Conservation (phyloP, 116 monocot genomes). For the Phalaenopsis hybrid region DNA sequence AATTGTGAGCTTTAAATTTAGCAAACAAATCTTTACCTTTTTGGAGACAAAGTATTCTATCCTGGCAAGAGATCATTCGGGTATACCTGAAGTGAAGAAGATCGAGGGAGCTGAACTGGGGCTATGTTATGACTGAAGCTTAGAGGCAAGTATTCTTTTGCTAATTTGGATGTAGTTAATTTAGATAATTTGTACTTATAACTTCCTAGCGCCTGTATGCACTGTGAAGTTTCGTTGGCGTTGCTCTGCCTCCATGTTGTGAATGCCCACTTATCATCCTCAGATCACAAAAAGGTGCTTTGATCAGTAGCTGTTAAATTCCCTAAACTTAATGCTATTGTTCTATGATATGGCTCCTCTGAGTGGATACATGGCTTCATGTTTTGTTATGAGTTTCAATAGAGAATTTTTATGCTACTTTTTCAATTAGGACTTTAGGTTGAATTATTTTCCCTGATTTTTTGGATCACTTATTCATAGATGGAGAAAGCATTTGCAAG, state of each 20-base stretch:
- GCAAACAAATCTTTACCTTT: not conserved
- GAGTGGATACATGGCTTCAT: not conserved
- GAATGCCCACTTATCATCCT: not conserved
- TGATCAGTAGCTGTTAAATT: not conserved
- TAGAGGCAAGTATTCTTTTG: constrained; percentile 32
- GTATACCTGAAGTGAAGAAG: constrained; percentile 21
- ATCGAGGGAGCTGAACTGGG: constrained; percentile 15
- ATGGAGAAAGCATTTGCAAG: not conserved
- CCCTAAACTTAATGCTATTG: not conserved
- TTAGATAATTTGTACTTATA: constrained; percentile 3
- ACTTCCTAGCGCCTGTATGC: not conserved
- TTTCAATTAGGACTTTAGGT: not conserved
- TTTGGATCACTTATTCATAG: not conserved
- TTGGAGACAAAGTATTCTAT: not conserved
- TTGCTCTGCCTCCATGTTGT: not conserved
- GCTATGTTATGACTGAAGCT: not conserved
- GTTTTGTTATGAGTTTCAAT: not conserved
- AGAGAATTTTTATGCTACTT: not conserved
- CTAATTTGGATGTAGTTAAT: constrained; percentile 9
- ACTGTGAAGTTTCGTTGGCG: constrained; percentile 1
- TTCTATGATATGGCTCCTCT: constrained; percentile 4
- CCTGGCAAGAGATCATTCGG: constrained; percentile 10
- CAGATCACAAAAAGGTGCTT: not conserved
- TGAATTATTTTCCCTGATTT: not conserved
- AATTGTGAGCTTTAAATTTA: not conserved